Evolutionary conservation across 2,329 filamentous ascomycete genomes (phyloP).

Genomic region (Pseudogymnoascus pannorum): DNA sequence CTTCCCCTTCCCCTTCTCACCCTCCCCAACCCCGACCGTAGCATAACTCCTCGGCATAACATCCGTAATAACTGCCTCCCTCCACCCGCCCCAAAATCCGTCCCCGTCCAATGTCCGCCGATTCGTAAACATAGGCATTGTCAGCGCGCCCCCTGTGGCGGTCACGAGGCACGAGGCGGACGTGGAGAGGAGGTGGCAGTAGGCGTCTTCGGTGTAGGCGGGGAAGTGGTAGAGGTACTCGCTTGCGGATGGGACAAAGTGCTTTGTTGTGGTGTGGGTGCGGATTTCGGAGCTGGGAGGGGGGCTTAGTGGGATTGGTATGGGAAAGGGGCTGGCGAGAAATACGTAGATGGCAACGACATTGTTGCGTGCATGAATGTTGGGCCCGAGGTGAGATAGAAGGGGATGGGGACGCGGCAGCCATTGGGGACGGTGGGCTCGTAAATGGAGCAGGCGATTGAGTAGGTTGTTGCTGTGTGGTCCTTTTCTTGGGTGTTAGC

Average conservation of each 20-base stretch:
- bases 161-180: neutral
- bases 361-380: conserved; percentile 7
- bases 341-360: neutral
- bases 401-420: conserved; percentile 14
- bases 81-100: neutral
- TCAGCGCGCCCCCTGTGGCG: neutral
- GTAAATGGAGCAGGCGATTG: neutral
- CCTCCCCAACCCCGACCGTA: neutral
- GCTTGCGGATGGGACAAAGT: neutral
- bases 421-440: neutral
- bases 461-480: neutral
- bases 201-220: neutral
- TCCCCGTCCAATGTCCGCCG: neutral
- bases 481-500: neutral
- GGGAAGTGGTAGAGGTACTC: neutral
- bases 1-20: neutral
- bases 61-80: neutral
- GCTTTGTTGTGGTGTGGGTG: neutral
- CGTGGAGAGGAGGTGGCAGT: neutral
- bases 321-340: neutral
- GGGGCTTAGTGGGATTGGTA: neutral
- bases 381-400: conserved; percentile 17
- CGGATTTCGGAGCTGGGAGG: neutral
- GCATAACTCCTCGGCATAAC: neutral
- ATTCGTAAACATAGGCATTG: neutral